These are phyloP conservation scores for Nemania sp. DNA, from an alignment of 2,329 filamentous ascomycete genomes.

Conservation along the genomic window DNA sequence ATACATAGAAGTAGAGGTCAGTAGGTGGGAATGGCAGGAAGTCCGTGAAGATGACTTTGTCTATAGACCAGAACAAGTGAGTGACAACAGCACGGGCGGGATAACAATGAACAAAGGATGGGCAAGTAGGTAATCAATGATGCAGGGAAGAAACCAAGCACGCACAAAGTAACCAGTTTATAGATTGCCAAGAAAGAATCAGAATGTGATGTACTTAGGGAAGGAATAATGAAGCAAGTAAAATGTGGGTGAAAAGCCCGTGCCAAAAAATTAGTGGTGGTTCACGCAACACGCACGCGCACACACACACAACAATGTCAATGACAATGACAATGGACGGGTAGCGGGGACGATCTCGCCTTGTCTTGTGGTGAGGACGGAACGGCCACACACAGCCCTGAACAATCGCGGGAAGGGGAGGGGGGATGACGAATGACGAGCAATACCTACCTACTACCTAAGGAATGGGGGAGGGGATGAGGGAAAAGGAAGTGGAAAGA, in stretches of 20 bases:
- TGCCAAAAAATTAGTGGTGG: conserved; percentile 24
- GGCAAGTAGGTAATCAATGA: not conserved
- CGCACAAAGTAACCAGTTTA: conserved; percentile 18
- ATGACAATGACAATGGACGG: conserved; percentile 29
- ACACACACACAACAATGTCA: conserved; percentile 11
- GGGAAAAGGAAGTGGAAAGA: conserved; percentile 18
- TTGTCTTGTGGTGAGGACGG: conserved; percentile 28
- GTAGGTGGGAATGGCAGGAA: not conserved
- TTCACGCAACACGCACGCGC: conserved; percentile 1
- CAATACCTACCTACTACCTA: too few species aligned
- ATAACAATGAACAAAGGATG: conserved; percentile 17
- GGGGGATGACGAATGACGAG: conserved; percentile 15
- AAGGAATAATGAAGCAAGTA: conserved; percentile 10
- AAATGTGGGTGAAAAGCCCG: conserved; percentile 29
- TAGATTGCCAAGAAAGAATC: conserved; percentile 8
- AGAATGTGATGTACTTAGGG: not conserved
- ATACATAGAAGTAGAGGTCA: too few species aligned
- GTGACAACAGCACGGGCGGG: not conserved
- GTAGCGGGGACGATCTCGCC: conserved; percentile 31
- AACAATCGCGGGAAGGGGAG: conserved; percentile 23
- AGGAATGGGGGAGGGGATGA: not conserved
- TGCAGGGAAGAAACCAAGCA: conserved; percentile 9
- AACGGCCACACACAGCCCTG: conserved; percentile 29
- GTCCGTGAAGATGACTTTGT: not conserved
- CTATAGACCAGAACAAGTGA: not conserved